Evolutionary conservation across 75 land plant species (phyloP).

Genomic region (Cupressus sempervirens): DNA sequence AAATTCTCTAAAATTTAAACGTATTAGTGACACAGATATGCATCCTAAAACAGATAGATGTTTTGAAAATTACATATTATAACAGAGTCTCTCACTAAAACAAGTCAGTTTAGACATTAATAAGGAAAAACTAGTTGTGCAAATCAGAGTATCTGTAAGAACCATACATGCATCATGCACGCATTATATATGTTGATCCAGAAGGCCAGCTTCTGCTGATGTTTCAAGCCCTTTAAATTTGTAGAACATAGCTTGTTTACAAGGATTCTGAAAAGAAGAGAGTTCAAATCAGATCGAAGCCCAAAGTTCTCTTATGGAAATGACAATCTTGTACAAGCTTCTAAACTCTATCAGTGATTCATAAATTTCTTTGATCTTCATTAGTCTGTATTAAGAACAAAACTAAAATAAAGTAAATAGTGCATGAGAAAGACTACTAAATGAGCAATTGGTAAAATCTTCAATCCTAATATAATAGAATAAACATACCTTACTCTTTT

Average conservation of each 20-base stretch:
- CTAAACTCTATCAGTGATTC: background rate
- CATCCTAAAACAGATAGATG: background rate
- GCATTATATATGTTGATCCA: conserved; percentile 89
- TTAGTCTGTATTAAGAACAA: background rate
- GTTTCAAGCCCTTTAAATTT: conserved; percentile 48
- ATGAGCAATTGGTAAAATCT: background rate
- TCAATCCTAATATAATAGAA: background rate
- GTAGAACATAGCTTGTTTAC: conserved; percentile 54
- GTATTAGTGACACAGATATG: conserved; percentile 4
- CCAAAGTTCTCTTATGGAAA: background rate
- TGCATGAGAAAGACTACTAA: background rate
- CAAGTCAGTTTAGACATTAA: background rate
- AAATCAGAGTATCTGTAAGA: background rate
- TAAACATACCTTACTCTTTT: conserved; percentile 54
- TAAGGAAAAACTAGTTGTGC: conserved; percentile 1
- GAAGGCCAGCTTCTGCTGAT: conserved; percentile 86
- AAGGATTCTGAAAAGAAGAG: conserved; percentile 33
- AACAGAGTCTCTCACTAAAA: background rate
- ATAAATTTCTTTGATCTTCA: background rate
- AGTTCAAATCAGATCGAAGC: background rate
- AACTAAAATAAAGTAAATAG: background rate
- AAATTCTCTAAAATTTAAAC: background rate
- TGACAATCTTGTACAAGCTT: background rate
- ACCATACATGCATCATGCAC: conserved; percentile 86
- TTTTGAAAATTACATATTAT: background rate